Evolutionary conservation across 345 rosid species (phyloP), one percentile per base, ranked within the genome.

Genomic region (Hibiscus syriacus): DNA sequence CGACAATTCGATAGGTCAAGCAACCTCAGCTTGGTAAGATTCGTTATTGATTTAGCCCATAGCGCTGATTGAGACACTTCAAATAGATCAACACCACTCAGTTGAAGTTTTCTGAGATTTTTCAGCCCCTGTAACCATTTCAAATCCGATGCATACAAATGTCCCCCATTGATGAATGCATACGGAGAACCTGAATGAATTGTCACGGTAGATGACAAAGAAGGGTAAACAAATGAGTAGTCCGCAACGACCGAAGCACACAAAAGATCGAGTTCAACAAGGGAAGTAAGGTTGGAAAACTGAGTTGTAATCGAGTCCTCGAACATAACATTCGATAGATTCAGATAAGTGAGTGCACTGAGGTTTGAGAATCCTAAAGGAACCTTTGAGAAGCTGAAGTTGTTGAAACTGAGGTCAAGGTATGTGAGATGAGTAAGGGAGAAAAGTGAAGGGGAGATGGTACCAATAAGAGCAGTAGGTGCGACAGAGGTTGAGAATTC

Each of bases 351-450:
- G 10, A 77, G 62, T 3, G 20, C 4, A 0, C 72, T 66, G 49
- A 77, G 77, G 26, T 73, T 73, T 39, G 77, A 8, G 11, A 77
- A 25, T 20, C 48, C 75, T 1, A 1, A 13, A 2, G 77, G 80
- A 46, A 77, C 55, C 43, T 70, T 71, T 64, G 78, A 71, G 57
- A 27, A 38, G 64, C 17, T 63, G 78, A 78, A 74, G 65, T 78
- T 67, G 64, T 78, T 71, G 73, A 74, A 74, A 72, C 76, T 78
- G n/a, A 74, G 76, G 61, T 74, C 76, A 59, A 71, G 73, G 25
- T 53, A 27, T 9, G 4, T 43, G 19, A 74, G 39, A 36, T 27
- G 69, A 26, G 68, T 30, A 6, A 64, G 76, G 68, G 68, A 25
- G 55, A 78, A 78, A 16, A 74, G 71, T 8, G 78, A 74, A 56